These are phyloP conservation scores for Myriosclerotinia scirpicola DNA, from an alignment of 2,329 filamentous ascomycete species.

Conservation along the genomic window DNA sequence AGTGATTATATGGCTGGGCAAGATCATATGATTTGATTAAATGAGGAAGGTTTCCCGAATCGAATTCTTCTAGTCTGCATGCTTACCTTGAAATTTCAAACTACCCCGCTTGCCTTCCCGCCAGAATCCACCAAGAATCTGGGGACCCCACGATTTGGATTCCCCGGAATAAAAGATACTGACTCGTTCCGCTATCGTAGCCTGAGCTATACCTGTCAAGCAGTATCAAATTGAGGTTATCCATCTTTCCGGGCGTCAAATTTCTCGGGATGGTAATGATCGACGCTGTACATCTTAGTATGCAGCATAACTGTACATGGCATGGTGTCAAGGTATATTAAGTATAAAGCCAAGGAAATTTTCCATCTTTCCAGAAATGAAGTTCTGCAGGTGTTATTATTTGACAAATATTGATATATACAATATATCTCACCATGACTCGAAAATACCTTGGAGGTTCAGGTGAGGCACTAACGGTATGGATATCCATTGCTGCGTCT, in stretches of 20 bases:
- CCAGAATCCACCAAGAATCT: conserved; percentile 8
- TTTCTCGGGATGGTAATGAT: background rate
- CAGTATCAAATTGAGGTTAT: background rate
- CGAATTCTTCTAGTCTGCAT: background rate
- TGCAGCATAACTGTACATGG: background rate
- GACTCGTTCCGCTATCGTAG: background rate
- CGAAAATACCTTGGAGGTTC: conserved; percentile 52
- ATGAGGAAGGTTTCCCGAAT: background rate
- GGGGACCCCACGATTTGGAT: conserved; percentile 9
- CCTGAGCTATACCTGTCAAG: background rate
- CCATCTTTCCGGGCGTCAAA: background rate
- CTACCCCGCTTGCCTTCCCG: background rate
- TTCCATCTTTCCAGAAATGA: background rate
- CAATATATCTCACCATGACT: conserved; percentile 40
- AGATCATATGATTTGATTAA: background rate
- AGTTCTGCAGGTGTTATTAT: background rate
- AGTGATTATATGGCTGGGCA: background rate
- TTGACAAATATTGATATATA: background rate
- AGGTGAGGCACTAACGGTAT: conserved; percentile 51
- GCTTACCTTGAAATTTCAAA: background rate
- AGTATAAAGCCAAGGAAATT: background rate
- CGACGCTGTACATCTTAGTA: background rate
- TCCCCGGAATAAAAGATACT: background rate
- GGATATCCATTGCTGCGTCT: conserved; percentile 52
- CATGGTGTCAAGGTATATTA: background rate